Base-by-base conservation (phyloP, 106 monocot genomes). In the Xerophyta viscosa region DNA sequence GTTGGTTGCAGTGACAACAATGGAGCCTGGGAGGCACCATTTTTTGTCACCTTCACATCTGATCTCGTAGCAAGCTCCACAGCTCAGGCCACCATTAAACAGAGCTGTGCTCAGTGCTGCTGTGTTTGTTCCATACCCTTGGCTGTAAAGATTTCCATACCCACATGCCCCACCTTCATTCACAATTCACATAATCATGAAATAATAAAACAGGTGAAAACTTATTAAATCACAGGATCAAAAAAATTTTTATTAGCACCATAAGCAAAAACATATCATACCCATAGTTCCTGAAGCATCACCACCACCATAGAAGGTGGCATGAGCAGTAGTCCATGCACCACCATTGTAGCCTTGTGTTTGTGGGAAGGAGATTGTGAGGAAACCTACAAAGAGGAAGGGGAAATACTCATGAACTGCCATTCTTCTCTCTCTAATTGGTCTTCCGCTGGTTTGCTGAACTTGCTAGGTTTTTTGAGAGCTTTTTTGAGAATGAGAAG, bases 1-100 rank as follows among this genome's bases (percentile, higher is more conserved):
- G 66, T 90, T 90, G 48, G 90, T 90, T 45, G 80, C 90, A 2
- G 84, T 90, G 36, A 90, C 66, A 7, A 75, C 57, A 29, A 75
- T 60, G 18, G 80, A 75, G 22, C 75, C 66, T 8, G 53, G 66
- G 1, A 75, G 52, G 70, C 80, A 80, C 70, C 66, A 80, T 24
- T 54, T 61, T 4, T 42, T 11, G 31, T 69, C 70, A n/a, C 49
- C 54, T 2, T 39, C 64, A 26, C 79, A 80, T 46, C 50, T 33
- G 0, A 80, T 48, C 74, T 80, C 66, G 17, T 44, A 80, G 48
- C 79, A 80, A 24, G 79, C 74, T 9, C 79, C 79, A 21, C 79
- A 80, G 57, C 66, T 74, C 5, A 62, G 50, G 2, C 79, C 79
- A 27, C 54, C 58, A 65, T 80, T 58, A 70, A 80, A 80, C 60